Evolutionary conservation across 768 basidiomycete genomes (phyloP), one percentile per base, ranked within the genome.

Genomic region (Boletus speciosus): DNA sequence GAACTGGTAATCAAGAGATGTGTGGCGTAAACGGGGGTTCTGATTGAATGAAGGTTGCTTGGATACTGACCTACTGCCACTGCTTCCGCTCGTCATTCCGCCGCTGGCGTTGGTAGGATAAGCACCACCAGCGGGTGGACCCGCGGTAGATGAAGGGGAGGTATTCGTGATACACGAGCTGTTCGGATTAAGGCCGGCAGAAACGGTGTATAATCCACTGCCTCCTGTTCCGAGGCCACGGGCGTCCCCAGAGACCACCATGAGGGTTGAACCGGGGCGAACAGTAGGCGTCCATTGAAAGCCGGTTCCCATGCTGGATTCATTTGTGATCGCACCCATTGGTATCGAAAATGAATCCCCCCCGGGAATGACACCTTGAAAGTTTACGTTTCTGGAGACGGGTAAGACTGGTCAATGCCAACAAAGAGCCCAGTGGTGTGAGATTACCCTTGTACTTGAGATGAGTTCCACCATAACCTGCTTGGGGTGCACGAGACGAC

Each of bases 101-200:
- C 76, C 75, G 39, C 66, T 71, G 19, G 75, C 68, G 45, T 76
- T 77, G 0, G 88, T 90, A 0, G 85, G 80, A 64, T 86, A 87
- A 36, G 74, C 74, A 0, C 87, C 88, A 36, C 90, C 90, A 21
- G 90, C 90, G 6, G 90, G 88, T 51, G 73, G 75, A 3, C 87
- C 89, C 10, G 86, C 78, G 2, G 90, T 93, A 5, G 90, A 90
- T 47, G 85, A 88, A 0, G 90, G 90, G 47, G 88, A 90, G 14
- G 58, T 68, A 41, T 70, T 65, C 40, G 74, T 80, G 44, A 91
- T 65, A 62, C 90, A 93, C 2, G 73, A 77, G 42, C 65, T 72
- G 55, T 80, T 73, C 59, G 77, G 79, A 54, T 75, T 66, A 14
- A 73, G 66, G 1, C 84, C 82, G 25, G 75, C 73, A 54, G 76